A percentile compares a stretch with the other conserved stretches of the same genome.
These are phyloP conservation scores for Conoideocrella luteorostrata DNA, from an alignment of 2,329 filamentous ascomycete genomes.

Conservation along the genomic window DNA sequence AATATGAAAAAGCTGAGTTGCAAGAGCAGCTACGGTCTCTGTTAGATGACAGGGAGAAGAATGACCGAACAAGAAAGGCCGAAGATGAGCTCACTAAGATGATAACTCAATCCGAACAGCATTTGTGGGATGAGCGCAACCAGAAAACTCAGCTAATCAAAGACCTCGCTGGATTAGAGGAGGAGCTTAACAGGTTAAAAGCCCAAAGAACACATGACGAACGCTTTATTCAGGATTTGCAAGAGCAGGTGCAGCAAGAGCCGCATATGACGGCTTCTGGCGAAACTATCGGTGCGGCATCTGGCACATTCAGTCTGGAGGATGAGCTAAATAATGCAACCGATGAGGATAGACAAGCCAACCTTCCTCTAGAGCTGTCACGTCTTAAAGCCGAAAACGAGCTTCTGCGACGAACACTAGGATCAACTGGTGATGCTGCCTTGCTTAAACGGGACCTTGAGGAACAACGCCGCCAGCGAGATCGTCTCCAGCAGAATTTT, in stretches of 20 bases:
- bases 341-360: slow-evolving; percentile 30
- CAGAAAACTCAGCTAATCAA: slow-evolving; percentile 41
- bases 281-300: slow-evolving; percentile 11
- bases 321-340: slow-evolving; percentile 51
- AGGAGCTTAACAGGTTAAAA: slow-evolving; percentile 41
- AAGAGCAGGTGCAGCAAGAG: slow-evolving; percentile 48
- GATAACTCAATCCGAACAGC: slow-evolving; percentile 35
- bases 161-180: slow-evolving; percentile 37
- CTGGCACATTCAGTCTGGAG: slow-evolving; percentile 42
- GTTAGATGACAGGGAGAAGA: slow-evolving; percentile 27
- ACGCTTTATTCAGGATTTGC: slow-evolving; percentile 49
- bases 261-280: slow-evolving; percentile 17
- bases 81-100: slow-evolving; percentile 35
- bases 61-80: slow-evolving; percentile 27
- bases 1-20: slow-evolving; percentile 48
- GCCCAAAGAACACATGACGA: slow-evolving; percentile 45
- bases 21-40: slow-evolving; percentile 39
- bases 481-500: slow-evolving; percentile 47
- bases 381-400: slow-evolving; percentile 57
- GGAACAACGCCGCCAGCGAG: slow-evolving; percentile 42
- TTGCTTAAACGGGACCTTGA: slow-evolving; percentile 51
- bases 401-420: slow-evolving; percentile 48
- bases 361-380: slow-evolving; percentile 46
- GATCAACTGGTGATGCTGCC: slow-evolving; percentile 47
- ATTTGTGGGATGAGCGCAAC: slow-evolving; percentile 36